Evolutionary conservation across 106 monocot genomes (phyloP), one percentile per base, ranked within the genome.

Genomic region (Triglochin maritima): DNA sequence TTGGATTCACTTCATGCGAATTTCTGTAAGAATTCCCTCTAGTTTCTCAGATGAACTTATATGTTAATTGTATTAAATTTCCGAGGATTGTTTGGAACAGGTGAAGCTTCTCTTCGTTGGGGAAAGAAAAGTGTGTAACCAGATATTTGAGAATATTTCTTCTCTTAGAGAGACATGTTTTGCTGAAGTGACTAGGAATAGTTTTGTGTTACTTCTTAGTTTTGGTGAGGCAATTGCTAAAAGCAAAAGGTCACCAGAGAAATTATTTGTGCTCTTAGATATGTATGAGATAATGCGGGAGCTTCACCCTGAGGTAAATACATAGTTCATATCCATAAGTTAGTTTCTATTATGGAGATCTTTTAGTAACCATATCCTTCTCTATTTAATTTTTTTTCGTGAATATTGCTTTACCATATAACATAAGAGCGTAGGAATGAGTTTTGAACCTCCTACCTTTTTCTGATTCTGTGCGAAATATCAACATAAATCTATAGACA

Each of bases 261-360:
- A 86, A 72, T 69, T 89, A 62, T 89, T 89, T 69, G 89, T 89
- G n/a, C 84, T 89, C 67, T 77, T 89, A 17, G 89, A 89, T 68
- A 89, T 89, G 89, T 89, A 86, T 79, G 89, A 89, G 74, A 83
- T 89, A 56, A 83, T 89, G 89, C 83, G 76, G 51, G 89, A 89
- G 61, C 83, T 89, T 74, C 83, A 89, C 62, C 66, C 86, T 8
- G 89, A 89, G 78, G 89, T 89, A 78, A 52, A 29, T 29, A 29
- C 84, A 29, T 29, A 29, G 29, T 29, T 29, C 29, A 29, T 0
- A 29, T 29, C 1, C 29, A 29, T 1, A 29, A 29, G 29, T 29
- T 29, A 29, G 29, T 29, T 29, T 29, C 29, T 29, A 29, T 29
- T 29, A 1, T 29, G 29, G 29, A 29, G 29, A 29, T 29, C 29